phyloP scores from a whole-genome alignment of 2,329 filamentous ascomycete species.

The Pseudogymnoascus sp. region DNA sequence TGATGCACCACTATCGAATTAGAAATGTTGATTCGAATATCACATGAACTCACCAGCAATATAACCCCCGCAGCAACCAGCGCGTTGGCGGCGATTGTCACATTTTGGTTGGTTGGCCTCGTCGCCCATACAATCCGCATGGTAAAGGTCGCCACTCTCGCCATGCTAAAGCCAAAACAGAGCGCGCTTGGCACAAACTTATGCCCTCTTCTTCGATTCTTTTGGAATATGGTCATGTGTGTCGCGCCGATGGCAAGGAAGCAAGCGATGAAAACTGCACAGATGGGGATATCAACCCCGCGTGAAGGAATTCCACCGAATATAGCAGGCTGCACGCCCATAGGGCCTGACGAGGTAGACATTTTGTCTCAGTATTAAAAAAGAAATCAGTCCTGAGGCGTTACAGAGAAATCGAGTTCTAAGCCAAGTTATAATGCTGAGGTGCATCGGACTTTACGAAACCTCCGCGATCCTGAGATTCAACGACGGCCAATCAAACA shows the following conservation, averaged over 20 bases:
- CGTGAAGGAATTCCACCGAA: not conserved
- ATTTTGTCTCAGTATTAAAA: not conserved
- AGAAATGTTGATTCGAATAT: not conserved
- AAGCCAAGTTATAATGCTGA: not conserved
- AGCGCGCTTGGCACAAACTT: conserved; percentile 53
- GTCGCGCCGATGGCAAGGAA: conserved; percentile 20
- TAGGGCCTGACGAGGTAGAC: not conserved
- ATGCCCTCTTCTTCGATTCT: conserved; percentile 42
- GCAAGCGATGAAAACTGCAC: not conserved
- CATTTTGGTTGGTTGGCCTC: conserved; percentile 19
- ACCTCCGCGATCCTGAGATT: not conserved
- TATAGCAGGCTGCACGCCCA: not conserved
- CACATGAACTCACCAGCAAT: not conserved
- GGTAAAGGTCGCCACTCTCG: conserved; percentile 29
- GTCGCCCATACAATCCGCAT: conserved; percentile 56
- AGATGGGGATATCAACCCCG: not conserved
- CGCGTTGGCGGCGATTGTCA: conserved; percentile 24
- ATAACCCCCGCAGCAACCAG: not conserved
- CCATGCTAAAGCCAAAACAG: conserved; percentile 48
- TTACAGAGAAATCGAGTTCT: not conserved
- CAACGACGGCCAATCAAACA: not conserved
- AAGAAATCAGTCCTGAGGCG: not conserved
- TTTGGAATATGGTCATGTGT: conserved; percentile 51
- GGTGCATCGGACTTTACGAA: not conserved
- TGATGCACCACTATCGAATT: not conserved